phyloP scores from a whole-genome alignment of 2,329 filamentous ascomycete genomes.

The Penicillium nordicum region DNA sequence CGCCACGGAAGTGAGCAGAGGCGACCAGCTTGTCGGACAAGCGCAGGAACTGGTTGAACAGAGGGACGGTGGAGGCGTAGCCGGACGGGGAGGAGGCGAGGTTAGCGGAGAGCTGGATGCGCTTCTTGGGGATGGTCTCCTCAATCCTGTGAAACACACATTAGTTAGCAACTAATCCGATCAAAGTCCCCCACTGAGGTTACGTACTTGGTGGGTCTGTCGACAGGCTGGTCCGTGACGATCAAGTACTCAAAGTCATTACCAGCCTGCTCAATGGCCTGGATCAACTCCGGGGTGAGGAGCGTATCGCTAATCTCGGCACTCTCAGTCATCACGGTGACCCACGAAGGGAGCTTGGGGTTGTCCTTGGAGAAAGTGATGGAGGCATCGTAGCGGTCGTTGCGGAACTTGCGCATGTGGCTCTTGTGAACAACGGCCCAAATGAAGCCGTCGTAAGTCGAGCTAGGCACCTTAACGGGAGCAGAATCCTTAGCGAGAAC shows the following conservation, averaged over 20 bases:
- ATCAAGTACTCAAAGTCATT: conserved; percentile 82
- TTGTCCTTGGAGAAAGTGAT: conserved; percentile 92
- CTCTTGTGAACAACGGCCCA: conserved; percentile 96
- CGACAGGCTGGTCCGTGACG: conserved; percentile 80
- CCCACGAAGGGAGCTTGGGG: conserved; percentile 82
- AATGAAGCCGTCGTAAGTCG: conserved; percentile 81
- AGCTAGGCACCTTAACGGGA: conserved; percentile 50
- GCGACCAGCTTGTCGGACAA: conserved; percentile 78
- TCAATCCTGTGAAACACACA: conserved; percentile 59
- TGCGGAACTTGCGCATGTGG: conserved; percentile 80
- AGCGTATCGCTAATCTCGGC: conserved; percentile 87
- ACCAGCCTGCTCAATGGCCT: conserved; percentile 73
- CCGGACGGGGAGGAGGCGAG: conserved; percentile 60
- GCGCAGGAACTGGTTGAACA: conserved; percentile 79
- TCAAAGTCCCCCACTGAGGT: background rate
- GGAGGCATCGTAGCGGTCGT: conserved; percentile 91
- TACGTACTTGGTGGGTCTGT: conserved; percentile 78
- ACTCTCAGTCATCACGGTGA: conserved; percentile 94
- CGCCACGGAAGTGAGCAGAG: conserved; percentile 78
- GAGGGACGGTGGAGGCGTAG: conserved; percentile 64
- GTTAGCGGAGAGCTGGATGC: conserved; percentile 71
- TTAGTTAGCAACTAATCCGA: background rate
- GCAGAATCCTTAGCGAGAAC: conserved; percentile 61
- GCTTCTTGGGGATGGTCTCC: conserved; percentile 81
- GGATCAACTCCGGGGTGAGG: conserved; percentile 80